phyloP scores from a whole-genome alignment of 2,329 filamentous ascomycete genomes.

The Drechslerella dactyloides region DNA sequence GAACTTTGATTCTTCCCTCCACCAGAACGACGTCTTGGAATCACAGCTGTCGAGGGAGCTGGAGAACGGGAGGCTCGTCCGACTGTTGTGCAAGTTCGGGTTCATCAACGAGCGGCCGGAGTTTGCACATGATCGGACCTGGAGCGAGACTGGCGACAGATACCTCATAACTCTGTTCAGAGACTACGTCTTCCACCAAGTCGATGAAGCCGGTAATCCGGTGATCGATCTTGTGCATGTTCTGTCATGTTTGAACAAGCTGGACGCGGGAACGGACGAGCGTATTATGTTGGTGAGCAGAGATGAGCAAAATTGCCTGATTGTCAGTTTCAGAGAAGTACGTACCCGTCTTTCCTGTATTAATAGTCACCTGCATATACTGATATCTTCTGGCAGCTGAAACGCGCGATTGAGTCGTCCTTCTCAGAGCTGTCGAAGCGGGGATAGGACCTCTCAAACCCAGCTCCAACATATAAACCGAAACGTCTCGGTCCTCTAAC shows the following conservation, averaged over 20 bases:
- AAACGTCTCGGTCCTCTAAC: conserved; percentile 4
- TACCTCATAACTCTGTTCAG: conserved; percentile 94
- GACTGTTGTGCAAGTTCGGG: conserved; percentile 81
- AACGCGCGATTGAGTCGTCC: conserved; percentile 51
- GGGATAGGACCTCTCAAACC: conserved; percentile 45
- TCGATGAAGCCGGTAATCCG: conserved; percentile 81
- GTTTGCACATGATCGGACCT: conserved; percentile 75
- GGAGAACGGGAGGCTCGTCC: conserved; percentile 85
- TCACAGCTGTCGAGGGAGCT: conserved; percentile 78
- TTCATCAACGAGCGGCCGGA: conserved; percentile 89
- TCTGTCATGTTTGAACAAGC: conserved; percentile 82
- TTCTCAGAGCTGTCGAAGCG: conserved; percentile 52
- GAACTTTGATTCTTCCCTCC: conserved; percentile 78
- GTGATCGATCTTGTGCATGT: conserved; percentile 88
- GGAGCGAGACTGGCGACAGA: conserved; percentile 90
- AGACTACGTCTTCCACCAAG: conserved; percentile 96
- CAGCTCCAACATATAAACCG: conserved; percentile 12
- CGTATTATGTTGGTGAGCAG: conserved; percentile 83
- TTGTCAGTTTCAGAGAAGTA: conserved; percentile 89
- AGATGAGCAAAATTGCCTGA: conserved; percentile 86
- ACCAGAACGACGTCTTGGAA: conserved; percentile 75
- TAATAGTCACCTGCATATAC: neutral
- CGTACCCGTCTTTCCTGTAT: conserved; percentile 57
- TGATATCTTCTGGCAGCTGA: conserved; percentile 32
- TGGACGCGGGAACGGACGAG: conserved; percentile 89